Conservation (phyloP, 2,329 filamentous ascomycete genomes). For the Cryphonectria nitschkei region DNA sequence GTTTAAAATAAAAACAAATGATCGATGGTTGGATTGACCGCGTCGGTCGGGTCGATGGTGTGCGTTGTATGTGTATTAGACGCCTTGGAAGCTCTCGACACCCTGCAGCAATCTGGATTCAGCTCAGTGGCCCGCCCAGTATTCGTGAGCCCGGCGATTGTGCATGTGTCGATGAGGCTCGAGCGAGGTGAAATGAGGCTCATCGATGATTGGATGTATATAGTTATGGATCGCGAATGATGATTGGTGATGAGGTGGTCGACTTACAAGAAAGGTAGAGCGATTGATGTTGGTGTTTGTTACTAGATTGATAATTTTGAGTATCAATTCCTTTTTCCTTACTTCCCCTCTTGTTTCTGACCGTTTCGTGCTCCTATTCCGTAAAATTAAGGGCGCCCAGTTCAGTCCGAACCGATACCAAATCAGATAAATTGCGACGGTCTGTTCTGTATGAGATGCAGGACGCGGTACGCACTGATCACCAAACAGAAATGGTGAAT, state of each 20-base stretch:
- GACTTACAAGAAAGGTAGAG: not conserved
- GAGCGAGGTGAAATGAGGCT: not conserved
- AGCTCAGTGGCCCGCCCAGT: not conserved
- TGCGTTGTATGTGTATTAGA: not conserved
- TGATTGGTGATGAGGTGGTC: conserved; percentile 4
- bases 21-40: not conserved
- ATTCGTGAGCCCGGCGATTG: not conserved
- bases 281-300: not conserved
- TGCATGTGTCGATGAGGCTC: not conserved
- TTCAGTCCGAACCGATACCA: not conserved
- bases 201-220: conserved; percentile 1
- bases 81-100: not conserved
- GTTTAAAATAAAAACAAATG: too few relatives aligned
- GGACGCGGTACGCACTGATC: conserved; percentile 7
- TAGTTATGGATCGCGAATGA: not conserved
- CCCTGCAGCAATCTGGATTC: not conserved
- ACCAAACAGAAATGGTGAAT: conserved; percentile 1
- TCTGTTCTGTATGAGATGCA: not conserved
- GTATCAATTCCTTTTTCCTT: not conserved
- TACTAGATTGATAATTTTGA: not conserved
- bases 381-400: not conserved
- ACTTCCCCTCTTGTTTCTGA: not conserved
- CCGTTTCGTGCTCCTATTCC: not conserved
- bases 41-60: not conserved
- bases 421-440: not conserved